A percentile compares a stretch with the other conserved stretches of the same genome.
Evolutionary conservation across 179 eudicot genomes (phyloP).

Genomic region (Silene vulgaris): DNA sequence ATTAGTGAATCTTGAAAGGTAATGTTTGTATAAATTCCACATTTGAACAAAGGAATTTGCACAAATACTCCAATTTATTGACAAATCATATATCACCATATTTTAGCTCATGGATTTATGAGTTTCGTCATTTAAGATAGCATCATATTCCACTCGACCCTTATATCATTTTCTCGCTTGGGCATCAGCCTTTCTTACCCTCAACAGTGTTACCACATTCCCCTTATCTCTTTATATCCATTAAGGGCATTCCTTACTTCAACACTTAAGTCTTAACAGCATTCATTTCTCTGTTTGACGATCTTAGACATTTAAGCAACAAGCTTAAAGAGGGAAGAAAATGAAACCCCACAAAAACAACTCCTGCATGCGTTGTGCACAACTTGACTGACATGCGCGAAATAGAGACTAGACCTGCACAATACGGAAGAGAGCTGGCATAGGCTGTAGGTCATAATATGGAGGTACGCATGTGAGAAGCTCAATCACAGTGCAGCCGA

Average conservation of each 20-base stretch:
- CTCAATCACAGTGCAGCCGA: slow-evolving; percentile 98
- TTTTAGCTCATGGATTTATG: not conserved
- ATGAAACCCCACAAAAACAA: not conserved
- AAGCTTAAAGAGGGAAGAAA: not conserved
- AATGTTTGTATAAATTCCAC: not conserved
- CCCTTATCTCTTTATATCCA: not conserved
- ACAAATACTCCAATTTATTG: not conserved
- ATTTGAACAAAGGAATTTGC: not conserved
- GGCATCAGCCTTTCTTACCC: not conserved
- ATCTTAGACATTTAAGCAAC: not conserved
- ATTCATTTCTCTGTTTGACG: not conserved
- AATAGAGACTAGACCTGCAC: slow-evolving; percentile 61
- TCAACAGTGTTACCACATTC: not conserved
- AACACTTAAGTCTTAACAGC: not conserved
- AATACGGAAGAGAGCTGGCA: slow-evolving; percentile 99
- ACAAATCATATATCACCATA: not conserved
- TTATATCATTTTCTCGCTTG: not conserved
- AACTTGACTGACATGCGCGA: not conserved
- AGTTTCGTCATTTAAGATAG: not conserved
- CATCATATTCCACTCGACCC: not conserved
- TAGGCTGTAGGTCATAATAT: slow-evolving; percentile 95
- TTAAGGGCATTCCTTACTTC: not conserved
- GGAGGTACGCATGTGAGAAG: slow-evolving; percentile 98
- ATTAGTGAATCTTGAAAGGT: not conserved
- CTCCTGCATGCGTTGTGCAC: not conserved